Evolutionary conservation across 768 basidiomycete genomes (phyloP).

Genomic region (Lanmaoa rubissima): DNA sequence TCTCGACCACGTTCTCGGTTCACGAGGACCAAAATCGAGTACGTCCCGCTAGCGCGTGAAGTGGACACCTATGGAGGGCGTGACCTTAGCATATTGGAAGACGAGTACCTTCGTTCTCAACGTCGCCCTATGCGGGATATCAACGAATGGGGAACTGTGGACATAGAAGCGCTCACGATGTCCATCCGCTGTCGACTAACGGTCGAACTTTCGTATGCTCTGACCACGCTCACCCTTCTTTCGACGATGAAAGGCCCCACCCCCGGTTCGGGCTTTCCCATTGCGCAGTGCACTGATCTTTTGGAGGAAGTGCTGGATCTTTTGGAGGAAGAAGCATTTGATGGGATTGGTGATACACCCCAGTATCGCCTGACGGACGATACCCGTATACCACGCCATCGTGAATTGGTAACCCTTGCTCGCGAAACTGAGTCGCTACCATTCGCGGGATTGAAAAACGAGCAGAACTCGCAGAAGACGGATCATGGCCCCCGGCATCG

Average conservation of each 20-base stretch:
- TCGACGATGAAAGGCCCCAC: conserved; percentile 71
- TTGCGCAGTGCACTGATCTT: conserved; percentile 74
- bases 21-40: conserved; percentile 82
- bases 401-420: conserved; percentile 57
- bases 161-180: conserved; percentile 93
- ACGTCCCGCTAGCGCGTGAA: conserved; percentile 76
- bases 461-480: conserved; percentile 50
- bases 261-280: conserved; percentile 62
- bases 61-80: conserved; percentile 78
- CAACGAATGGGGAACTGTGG: conserved; percentile 85
- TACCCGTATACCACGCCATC: conserved; percentile 55
- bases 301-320: conserved; percentile 86
- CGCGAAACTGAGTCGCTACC: conserved; percentile 56
- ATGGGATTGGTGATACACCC: conserved; percentile 36
- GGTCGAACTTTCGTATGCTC: conserved; percentile 83
- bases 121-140: conserved; percentile 65
- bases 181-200: conserved; percentile 83
- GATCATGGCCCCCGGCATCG: conserved; percentile 60
- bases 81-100: conserved; percentile 65
- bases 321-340: conserved; percentile 79
- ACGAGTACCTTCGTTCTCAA: conserved; percentile 52
- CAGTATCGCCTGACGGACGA: conserved; percentile 30
- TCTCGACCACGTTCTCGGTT: conserved; percentile 46
- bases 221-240: conserved; percentile 83
- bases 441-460: conserved; percentile 53